Evolutionary conservation across 2,329 filamentous ascomycete genomes (phyloP), one percentile per base, ranked within the genome.

Genomic region (Aspergillus tubingensis): DNA sequence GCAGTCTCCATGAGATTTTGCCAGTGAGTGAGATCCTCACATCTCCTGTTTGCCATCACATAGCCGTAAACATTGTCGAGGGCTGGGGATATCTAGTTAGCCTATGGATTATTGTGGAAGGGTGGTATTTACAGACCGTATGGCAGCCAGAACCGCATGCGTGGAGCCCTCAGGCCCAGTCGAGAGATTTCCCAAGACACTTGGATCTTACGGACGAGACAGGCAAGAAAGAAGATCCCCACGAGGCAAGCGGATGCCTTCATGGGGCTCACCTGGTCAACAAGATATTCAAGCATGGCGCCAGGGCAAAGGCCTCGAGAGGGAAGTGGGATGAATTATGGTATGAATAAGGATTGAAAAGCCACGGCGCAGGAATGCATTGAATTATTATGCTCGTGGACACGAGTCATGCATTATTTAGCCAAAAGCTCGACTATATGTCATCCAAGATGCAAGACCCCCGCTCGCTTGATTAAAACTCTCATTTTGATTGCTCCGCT

Each of bases 11-110:
- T 84, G 56, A 82, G 74, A 2, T 74, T 61, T 7, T 78, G 65
- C 88, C 90, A 96, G 62, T 85, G 79, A 49, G 87, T 81, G 30
- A 88, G 78, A 62, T 87, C 87, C 49, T 80, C 75, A 70, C 92
- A 77, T 0, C 76, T 70, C 52, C 80, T 73, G 7, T 83, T 82
- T 49, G 84, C 77, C 30, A 75, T 74, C 48, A 91, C 69, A n/a
- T 83, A 82, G n/a, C 76, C 71, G 67, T 78, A 80, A 32, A 92
- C 77, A 61, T 91, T 80, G 65, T 91, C 89, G 44, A 93, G 65
- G 50, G 88, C 90, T 44, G 41, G 32, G 11, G 11, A 21, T 6
- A 23, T 88, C 61, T 50, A n/a, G 52, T 67, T 43, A 68, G 62
- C 27, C 36, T 36, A 19, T 21, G 6, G 6, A 21, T n/a, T 15